Evolutionary conservation across 148 eudicot genomes (phyloP).

Genomic region (Dianthus caryophyllus): DNA sequence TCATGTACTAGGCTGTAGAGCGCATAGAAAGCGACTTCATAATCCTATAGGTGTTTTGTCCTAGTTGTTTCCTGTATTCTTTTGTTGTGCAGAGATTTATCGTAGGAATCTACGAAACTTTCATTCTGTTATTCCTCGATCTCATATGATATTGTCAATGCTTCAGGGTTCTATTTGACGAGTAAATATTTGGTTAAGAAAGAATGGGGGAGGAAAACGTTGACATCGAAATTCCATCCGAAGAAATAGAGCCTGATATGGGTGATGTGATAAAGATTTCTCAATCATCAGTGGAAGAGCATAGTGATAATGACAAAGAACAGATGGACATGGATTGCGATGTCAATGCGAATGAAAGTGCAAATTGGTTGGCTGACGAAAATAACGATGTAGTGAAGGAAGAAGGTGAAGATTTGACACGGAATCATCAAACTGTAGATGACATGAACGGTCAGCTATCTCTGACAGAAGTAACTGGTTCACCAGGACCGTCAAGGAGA

Average conservation of each 20-base stretch:
- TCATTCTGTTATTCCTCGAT: not conserved
- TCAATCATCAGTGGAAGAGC: not conserved
- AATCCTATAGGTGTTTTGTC: not conserved
- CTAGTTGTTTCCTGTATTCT: not conserved
- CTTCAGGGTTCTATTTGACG: constrained; percentile 17
- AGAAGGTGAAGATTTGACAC: constrained; percentile 16
- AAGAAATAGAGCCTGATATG: constrained; percentile 16
- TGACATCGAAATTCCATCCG: constrained; percentile 12
- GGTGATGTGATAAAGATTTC: constrained; percentile 1
- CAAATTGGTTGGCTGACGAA: constrained; percentile 12
- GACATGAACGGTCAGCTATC: constrained; percentile 8
- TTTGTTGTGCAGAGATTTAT: not conserved
- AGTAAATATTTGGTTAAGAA: constrained; percentile 10
- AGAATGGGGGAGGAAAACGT: constrained; percentile 22
- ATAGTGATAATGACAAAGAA: constrained; percentile 8
- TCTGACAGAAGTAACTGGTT: constrained; percentile 3
- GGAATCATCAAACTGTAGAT: constrained; percentile 16
- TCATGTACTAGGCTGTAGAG: too few relatives aligned
- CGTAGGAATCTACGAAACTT: not conserved
- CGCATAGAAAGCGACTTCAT: not conserved
- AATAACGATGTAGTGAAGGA: constrained; percentile 19
- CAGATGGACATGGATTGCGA: constrained; percentile 2
- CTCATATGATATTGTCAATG: not conserved
- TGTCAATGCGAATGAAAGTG: constrained; percentile 5
- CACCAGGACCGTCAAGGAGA: constrained; percentile 20